These are phyloP conservation scores for Trichoderma aggressivum DNA, from an alignment of 2,329 filamentous ascomycete genomes.

Conservation along the genomic window DNA sequence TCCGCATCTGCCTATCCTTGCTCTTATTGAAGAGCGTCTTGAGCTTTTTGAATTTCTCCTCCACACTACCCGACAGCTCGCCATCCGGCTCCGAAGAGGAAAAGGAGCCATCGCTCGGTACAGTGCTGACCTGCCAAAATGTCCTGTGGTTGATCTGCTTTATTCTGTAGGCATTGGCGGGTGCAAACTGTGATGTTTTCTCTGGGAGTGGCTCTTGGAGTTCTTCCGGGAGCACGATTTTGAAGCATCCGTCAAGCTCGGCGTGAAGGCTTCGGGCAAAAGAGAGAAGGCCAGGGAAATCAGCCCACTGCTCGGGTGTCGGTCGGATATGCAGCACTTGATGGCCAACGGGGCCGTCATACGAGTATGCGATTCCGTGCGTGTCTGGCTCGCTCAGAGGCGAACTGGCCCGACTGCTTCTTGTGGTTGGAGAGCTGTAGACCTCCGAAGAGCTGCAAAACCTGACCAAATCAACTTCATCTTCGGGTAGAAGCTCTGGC, in stretches of 20 bases:
- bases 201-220: constrained; percentile 33
- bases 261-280: constrained; percentile 33
- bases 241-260: constrained; percentile 38
- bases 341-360: constrained; percentile 31
- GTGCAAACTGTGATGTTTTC: constrained; percentile 29
- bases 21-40: constrained; percentile 36
- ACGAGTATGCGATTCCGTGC: constrained; percentile 29
- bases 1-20: constrained; percentile 36
- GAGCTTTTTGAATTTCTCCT: constrained; percentile 32
- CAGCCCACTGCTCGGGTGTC: constrained; percentile 34
- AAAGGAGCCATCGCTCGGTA: constrained; percentile 34
- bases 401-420: constrained; percentile 25
- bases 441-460: constrained; percentile 1
- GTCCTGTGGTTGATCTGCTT: constrained; percentile 34
- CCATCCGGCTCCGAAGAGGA: constrained; percentile 25
- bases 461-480: background rate
- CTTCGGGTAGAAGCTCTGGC: background rate
- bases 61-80: constrained; percentile 27
- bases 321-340: constrained; percentile 35
- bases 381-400: constrained; percentile 24
- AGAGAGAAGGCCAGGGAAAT: constrained; percentile 36
- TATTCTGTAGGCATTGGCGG: constrained; percentile 37
- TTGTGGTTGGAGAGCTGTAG: background rate
- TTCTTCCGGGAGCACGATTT: constrained; percentile 34
- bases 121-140: constrained; percentile 38